These are phyloP conservation scores for Saccharum spontaneum DNA, from an alignment of 176 grass and related monocot species.

Conservation along the genomic window DNA sequence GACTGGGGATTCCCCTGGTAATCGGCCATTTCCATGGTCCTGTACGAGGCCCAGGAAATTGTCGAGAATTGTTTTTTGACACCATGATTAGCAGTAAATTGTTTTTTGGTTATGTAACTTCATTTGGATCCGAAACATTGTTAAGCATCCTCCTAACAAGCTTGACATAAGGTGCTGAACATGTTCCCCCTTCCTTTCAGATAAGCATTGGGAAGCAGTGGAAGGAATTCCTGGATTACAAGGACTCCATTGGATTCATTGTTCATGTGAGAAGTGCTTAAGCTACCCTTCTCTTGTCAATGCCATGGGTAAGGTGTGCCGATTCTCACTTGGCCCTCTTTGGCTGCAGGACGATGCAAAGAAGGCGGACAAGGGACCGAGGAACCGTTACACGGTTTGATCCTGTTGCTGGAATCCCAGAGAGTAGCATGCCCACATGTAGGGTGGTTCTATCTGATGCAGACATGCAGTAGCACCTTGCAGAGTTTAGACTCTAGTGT, in stretches of 20 bases:
- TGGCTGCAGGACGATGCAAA: constrained; percentile 66
- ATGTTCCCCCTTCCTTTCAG: constrained; percentile 26
- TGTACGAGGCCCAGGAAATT: neutral
- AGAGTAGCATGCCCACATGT: neutral
- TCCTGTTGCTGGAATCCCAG: neutral
- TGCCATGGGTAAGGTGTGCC: neutral
- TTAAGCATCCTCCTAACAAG: neutral
- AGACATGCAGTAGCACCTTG: neutral
- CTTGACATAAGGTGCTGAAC: neutral
- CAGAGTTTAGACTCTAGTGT: neutral
- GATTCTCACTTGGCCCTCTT: neutral
- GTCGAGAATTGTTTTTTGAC: neutral
- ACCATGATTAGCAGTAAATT: neutral
- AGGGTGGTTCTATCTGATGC: neutral
- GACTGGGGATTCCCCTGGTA: neutral
- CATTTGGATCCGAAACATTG: neutral
- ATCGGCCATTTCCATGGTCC: neutral
- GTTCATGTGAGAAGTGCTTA: constrained; percentile 63
- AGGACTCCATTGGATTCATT: constrained; percentile 74
- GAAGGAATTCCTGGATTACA: constrained; percentile 88
- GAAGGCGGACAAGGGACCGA: constrained; percentile 49
- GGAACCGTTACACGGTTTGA: constrained; percentile 76
- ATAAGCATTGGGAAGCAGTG: constrained; percentile 90
- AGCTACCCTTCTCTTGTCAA: neutral
- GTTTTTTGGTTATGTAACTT: neutral